Evolutionary conservation across 148 eudicot genomes (phyloP).

Genomic region (Mesembryanthemum crystallinum): DNA sequence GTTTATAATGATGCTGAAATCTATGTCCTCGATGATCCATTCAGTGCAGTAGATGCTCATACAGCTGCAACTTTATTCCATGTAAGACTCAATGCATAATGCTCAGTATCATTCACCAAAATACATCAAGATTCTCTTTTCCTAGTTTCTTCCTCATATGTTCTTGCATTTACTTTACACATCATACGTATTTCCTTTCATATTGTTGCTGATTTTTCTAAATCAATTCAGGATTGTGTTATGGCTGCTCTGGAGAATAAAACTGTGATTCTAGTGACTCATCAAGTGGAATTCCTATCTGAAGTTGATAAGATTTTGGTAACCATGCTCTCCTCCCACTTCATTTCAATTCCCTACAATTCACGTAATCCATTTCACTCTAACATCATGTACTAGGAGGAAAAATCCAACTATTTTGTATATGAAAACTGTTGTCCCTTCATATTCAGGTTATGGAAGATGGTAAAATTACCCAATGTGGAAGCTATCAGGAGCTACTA

Average conservation of each 20-base stretch:
- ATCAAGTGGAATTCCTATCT: slow-evolving; percentile 69
- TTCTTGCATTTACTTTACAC: neutral
- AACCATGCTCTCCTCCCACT: slow-evolving; percentile 4
- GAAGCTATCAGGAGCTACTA: slow-evolving; percentile 50
- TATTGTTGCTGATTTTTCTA: neutral
- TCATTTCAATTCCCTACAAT: neutral
- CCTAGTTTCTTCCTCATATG: neutral
- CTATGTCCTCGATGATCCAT: slow-evolving; percentile 21
- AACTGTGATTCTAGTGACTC: slow-evolving; percentile 59
- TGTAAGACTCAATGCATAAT: too few species aligned
- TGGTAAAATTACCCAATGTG: slow-evolving; percentile 53
- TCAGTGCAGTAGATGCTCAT: slow-evolving; percentile 47
- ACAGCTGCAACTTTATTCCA: slow-evolving; percentile 38
- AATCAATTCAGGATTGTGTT: slow-evolving; percentile 51
- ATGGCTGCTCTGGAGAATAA: slow-evolving; percentile 44
- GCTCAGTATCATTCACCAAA: neutral
- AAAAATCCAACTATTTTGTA: too few species aligned
- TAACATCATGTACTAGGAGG: neutral
- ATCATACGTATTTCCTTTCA: neutral
- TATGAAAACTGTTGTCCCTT: neutral
- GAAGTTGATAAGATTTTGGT: slow-evolving; percentile 60
- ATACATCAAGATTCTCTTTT: neutral
- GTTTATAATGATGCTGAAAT: slow-evolving; percentile 41
- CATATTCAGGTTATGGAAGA: slow-evolving; percentile 48
- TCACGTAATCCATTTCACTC: neutral